phyloP scores from a whole-genome alignment of 306 rosid species.

The Acacia acuminata region DNA sequence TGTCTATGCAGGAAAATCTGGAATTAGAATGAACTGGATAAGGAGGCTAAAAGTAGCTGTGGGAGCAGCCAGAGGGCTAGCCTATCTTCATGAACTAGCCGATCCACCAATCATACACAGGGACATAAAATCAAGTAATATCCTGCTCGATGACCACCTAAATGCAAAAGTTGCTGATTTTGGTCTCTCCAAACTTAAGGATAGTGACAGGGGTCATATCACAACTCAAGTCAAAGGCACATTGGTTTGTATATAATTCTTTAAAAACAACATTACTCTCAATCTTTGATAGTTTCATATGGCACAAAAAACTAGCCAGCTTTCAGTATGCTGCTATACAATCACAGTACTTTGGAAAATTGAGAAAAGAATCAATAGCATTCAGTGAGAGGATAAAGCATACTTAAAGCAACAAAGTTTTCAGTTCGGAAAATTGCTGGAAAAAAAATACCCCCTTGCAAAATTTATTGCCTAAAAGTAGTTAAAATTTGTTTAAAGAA shows the following conservation, averaged over 20 bases:
- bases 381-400: not conserved
- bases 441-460: too few relatives aligned
- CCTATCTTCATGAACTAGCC: constrained; percentile 74
- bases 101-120: constrained; percentile 78
- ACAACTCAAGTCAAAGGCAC: constrained; percentile 86
- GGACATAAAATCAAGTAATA: constrained; percentile 75
- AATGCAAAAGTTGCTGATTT: constrained; percentile 81
- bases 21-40: constrained; percentile 69
- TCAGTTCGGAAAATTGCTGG: not conserved
- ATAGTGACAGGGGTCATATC: constrained; percentile 52
- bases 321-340: not conserved
- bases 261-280: not conserved
- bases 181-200: constrained; percentile 77
- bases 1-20: constrained; percentile 52
- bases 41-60: constrained; percentile 61
- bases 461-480: too few relatives aligned
- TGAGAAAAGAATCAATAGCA: not conserved
- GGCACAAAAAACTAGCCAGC: not conserved
- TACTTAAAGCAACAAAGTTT: not conserved
- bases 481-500: too few relatives aligned
- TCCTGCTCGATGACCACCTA: constrained; percentile 60
- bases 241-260: constrained; percentile 52
- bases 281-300: not conserved
- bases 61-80: constrained; percentile 74
- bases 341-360: not conserved